Percentiles rank a stretch among this genome's conserved stretches.
These are phyloP conservation scores for Hypomontagnella submonticulosa DNA, from an alignment of 495 filamentous ascomycete genomes.

Conservation along the genomic window DNA sequence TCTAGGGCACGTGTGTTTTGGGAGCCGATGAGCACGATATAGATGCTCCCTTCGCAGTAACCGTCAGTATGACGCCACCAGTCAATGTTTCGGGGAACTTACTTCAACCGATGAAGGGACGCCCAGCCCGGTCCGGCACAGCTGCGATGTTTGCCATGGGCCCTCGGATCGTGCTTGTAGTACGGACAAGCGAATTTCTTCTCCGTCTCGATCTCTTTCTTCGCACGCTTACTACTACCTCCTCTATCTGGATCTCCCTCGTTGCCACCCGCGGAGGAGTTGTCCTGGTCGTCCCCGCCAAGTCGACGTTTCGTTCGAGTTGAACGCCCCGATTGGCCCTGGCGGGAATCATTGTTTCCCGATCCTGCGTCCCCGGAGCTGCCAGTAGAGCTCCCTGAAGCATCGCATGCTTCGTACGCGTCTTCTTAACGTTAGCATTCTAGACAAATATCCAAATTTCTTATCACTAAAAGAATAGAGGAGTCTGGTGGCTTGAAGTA, in stretches of 20 bases:
- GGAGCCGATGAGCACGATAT: constrained; percentile 54
- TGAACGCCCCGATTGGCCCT: constrained; percentile 24
- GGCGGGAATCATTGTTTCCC: constrained; percentile 19
- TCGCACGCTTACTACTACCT: constrained; percentile 44
- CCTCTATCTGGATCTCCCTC: constrained; percentile 42
- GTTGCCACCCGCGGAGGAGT: constrained; percentile 40
- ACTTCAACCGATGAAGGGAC: constrained; percentile 59
- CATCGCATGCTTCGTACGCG: constrained; percentile 45
- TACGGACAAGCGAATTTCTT: constrained; percentile 57
- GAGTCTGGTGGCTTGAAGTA: not conserved
- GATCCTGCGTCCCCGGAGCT: constrained; percentile 10
- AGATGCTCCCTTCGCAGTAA: constrained; percentile 53
- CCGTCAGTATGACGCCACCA: constrained; percentile 4
- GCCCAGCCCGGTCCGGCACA: constrained; percentile 58
- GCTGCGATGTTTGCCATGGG: constrained; percentile 49
- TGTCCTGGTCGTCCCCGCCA: constrained; percentile 39
- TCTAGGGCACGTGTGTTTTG: constrained; percentile 53
- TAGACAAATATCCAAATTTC: not conserved
- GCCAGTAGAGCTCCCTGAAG: constrained; percentile 27
- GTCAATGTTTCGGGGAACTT: constrained; percentile 19
- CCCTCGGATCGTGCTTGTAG: constrained; percentile 52
- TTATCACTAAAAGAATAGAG: not conserved
- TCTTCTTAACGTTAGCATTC: constrained; percentile 24
- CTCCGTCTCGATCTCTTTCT: constrained; percentile 37
- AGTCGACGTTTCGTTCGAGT: constrained; percentile 45